These are phyloP conservation scores for Leptographium radiaticola DNA, from an alignment of 2,329 filamentous ascomycete species.

Conservation along the genomic window DNA sequence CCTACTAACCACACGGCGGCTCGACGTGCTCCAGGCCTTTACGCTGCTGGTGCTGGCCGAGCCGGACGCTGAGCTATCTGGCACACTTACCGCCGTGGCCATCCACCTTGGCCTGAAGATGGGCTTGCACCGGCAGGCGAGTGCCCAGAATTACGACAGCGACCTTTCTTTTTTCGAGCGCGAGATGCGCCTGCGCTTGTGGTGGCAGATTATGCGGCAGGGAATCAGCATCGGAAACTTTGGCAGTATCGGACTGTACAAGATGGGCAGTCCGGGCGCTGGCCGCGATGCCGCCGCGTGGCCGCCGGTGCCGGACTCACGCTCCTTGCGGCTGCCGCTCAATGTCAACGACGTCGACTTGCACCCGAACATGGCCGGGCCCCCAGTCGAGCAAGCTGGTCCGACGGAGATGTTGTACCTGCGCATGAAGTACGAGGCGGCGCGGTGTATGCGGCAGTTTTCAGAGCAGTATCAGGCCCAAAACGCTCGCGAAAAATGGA, in stretches of 20 bases:
- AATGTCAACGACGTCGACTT: conserved; percentile 45
- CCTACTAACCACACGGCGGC: conserved; percentile 15
- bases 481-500: not conserved
- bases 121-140: conserved; percentile 24
- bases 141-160: not conserved
- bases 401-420: conserved; percentile 44
- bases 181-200: conserved; percentile 38
- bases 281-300: conserved; percentile 23
- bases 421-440: conserved; percentile 19
- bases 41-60: conserved; percentile 17
- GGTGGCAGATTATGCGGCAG: conserved; percentile 33
- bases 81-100: conserved; percentile 13
- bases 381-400: conserved; percentile 31
- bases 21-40: conserved; percentile 19
- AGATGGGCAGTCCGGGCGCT: not conserved
- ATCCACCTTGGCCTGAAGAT: conserved; percentile 17
- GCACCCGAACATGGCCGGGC: conserved; percentile 31
- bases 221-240: conserved; percentile 1
- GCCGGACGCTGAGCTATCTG: conserved; percentile 17
- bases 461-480: not conserved
- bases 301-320: conserved; percentile 23
- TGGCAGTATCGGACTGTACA: not conserved
- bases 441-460: conserved; percentile 15
- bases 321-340: conserved; percentile 37
- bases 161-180: conserved; percentile 35